A percentile compares a stretch with the other conserved stretches of the same genome.
phyloP scores from a whole-genome alignment of 805 yeast genomes.

The Candida wancherniae region DNA sequence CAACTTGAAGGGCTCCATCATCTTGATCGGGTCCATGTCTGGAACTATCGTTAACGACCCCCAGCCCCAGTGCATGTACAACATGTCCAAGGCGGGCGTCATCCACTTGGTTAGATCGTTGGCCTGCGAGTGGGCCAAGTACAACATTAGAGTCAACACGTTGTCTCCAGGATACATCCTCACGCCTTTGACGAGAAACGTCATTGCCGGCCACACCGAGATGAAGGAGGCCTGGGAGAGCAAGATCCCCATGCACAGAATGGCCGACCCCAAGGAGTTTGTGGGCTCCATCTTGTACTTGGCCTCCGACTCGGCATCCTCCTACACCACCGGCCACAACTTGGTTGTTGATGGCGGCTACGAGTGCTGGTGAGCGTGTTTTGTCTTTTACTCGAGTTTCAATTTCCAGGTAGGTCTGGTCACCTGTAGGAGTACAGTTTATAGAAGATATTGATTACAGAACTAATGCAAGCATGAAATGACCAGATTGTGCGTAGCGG shows the following conservation, averaged over 20 bases:
- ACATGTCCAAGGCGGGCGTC: constrained; percentile 84
- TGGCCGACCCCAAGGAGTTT: constrained; percentile 83
- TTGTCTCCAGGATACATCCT: constrained; percentile 77
- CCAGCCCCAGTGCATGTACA: constrained; percentile 75
- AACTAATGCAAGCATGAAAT: no score
- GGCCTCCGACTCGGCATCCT: constrained; percentile 64
- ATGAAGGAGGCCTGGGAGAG: constrained; percentile 70
- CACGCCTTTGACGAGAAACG: constrained; percentile 73
- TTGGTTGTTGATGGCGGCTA: constrained; percentile 84
- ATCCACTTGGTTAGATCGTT: constrained; percentile 71
- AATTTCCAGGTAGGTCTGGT: no score
- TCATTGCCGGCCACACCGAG: constrained; percentile 53
- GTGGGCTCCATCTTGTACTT: constrained; percentile 72
- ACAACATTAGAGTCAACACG: constrained; percentile 71
- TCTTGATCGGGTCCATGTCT: constrained; percentile 74
- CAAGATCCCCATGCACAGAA: constrained; percentile 70
- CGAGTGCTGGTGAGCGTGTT: constrained; percentile 61
- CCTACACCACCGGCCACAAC: constrained; percentile 82
- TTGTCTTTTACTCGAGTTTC: neutral
- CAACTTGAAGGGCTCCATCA: constrained; percentile 55
- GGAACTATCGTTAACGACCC: constrained; percentile 76
- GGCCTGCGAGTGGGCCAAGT: constrained; percentile 80
- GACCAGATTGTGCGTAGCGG: no score
- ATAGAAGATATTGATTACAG: no score
- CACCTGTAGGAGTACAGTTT: no score